These are phyloP conservation scores for Excoecaria cochinchinensis DNA, from an alignment of 345 rosid species.

Conservation along the genomic window DNA sequence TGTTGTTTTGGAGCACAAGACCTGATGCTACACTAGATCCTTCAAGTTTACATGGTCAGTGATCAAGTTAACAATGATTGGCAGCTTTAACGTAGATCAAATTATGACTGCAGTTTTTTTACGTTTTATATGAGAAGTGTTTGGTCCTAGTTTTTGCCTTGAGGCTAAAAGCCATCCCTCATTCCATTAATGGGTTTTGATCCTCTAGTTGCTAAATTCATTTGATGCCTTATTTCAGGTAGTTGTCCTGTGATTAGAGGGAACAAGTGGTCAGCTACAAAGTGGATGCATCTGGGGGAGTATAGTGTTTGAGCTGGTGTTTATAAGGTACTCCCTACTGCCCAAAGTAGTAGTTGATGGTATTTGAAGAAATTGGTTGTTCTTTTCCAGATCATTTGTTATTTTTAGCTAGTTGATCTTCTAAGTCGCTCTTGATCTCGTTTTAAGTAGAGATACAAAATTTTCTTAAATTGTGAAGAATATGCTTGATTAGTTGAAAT, in stretches of 20 bases:
- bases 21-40: slow-evolving; percentile 89
- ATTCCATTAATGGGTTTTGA: not conserved
- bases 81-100: slow-evolving; percentile 4
- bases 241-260: slow-evolving; percentile 90
- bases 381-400: not conserved
- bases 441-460: not conserved
- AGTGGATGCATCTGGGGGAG: slow-evolving; percentile 85
- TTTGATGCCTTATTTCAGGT: slow-evolving; percentile 36
- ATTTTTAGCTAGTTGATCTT: not conserved
- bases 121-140: not conserved
- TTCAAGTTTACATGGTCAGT: slow-evolving; percentile 81
- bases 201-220: not conserved
- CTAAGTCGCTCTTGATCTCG: not conserved
- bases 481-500: not conserved
- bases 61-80: not conserved
- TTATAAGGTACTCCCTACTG: not conserved
- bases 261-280: slow-evolving; percentile 92
- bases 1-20: slow-evolving; percentile 90
- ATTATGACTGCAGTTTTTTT: slow-evolving; percentile 13
- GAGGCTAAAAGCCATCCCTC: not conserved
- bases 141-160: not conserved
- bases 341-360: not conserved
- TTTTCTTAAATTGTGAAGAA: not conserved
- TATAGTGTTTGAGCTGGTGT: slow-evolving; percentile 36
- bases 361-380: not conserved